These are phyloP conservation scores for Schizothecium vesticola DNA, from an alignment of 495 filamentous ascomycete species.

Conservation along the genomic window DNA sequence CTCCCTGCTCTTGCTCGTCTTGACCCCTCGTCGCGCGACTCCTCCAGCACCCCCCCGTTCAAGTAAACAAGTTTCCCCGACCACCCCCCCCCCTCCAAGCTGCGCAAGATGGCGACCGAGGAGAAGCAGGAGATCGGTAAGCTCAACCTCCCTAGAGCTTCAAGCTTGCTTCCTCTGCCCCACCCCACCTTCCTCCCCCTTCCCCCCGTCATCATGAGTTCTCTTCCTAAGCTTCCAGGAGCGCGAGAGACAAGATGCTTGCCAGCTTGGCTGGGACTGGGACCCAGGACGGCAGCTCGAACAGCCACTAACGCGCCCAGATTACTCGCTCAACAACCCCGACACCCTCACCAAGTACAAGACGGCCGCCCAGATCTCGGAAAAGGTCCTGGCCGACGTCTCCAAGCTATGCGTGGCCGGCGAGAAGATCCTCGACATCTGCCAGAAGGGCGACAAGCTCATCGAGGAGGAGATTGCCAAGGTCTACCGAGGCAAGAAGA, in stretches of 20 bases:
- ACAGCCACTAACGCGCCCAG: constrained; percentile 38
- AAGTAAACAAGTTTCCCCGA: neutral
- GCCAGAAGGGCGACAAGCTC: constrained; percentile 91
- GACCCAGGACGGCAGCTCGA: neutral
- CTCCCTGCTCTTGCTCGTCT: neutral
- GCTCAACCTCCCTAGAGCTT: constrained; percentile 13
- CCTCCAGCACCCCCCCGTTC: neutral
- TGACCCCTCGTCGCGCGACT: constrained; percentile 10
- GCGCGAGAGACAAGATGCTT: neutral
- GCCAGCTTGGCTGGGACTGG: neutral
- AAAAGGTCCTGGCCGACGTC: constrained; percentile 87
- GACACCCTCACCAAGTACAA: constrained; percentile 99
- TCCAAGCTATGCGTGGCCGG: constrained; percentile 75
- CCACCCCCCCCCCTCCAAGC: constrained; percentile 6
- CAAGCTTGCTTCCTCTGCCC: neutral
- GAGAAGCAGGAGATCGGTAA: constrained; percentile 39
- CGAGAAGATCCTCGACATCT: constrained; percentile 85
- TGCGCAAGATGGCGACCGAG: constrained; percentile 32
- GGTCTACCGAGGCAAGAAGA: constrained; percentile 98
- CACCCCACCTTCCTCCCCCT: neutral
- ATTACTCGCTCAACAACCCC: constrained; percentile 92
- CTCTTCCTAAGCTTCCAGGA: neutral
- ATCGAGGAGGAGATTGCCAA: constrained; percentile 89
- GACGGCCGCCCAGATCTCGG: constrained; percentile 87
- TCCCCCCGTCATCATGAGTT: neutral